phyloP scores from a whole-genome alignment of 2,329 filamentous ascomycete species.

The Epichloe aotearoae region DNA sequence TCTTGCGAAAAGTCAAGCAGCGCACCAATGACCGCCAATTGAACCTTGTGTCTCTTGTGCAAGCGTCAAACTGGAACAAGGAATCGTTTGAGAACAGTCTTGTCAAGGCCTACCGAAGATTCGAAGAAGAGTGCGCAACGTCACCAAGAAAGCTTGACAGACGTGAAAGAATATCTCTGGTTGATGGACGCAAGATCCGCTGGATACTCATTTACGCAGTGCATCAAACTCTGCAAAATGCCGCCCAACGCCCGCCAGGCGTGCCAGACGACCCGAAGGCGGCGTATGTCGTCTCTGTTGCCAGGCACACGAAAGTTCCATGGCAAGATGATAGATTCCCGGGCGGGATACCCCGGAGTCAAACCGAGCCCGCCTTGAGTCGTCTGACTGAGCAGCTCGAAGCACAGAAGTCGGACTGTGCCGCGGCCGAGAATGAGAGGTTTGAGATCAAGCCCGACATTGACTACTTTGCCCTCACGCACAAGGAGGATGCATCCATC shows the following conservation, averaged over 20 bases:
- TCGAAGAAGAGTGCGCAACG: conserved; percentile 48
- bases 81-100: conserved; percentile 36
- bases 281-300: conserved; percentile 41
- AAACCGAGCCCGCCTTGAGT: conserved; percentile 14
- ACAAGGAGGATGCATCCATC: conserved; percentile 13
- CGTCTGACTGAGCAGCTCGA: conserved; percentile 5
- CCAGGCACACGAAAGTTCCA: conserved; percentile 28
- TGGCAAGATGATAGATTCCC: conserved; percentile 27
- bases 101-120: conserved; percentile 54
- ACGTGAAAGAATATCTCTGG: conserved; percentile 35
- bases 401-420: conserved; percentile 3
- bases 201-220: conserved; percentile 67
- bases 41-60: conserved; percentile 38
- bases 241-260: conserved; percentile 46
- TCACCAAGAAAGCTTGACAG: conserved; percentile 40
- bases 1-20: conserved; percentile 25
- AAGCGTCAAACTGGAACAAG: conserved; percentile 33
- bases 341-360: conserved; percentile 15
- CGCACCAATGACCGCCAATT: conserved; percentile 35
- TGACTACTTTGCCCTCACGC: conserved; percentile 36
- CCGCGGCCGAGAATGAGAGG: conserved; percentile 5
- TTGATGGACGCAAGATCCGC: conserved; percentile 61
- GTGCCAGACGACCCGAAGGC: conserved; percentile 43
- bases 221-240: conserved; percentile 57
- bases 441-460: conserved; percentile 42